Evolutionary conservation across 164 flowering plant species (phyloP).

Genomic region (Stephania yunnanensis): DNA sequence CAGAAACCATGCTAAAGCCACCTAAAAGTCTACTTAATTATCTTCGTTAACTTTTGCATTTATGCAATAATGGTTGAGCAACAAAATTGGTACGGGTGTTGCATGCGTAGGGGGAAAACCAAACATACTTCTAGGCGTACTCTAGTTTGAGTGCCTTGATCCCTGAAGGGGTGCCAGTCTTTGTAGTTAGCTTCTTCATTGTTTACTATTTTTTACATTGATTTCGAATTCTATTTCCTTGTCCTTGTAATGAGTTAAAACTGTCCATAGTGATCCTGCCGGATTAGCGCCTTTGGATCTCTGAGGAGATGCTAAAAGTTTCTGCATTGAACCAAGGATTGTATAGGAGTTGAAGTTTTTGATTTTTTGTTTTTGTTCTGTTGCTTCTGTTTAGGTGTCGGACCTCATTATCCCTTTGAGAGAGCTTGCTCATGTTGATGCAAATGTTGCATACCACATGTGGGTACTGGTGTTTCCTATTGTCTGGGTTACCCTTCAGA

Average conservation of each 20-base stretch:
- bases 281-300: not conserved
- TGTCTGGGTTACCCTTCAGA: slow-evolving; percentile 90
- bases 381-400: slow-evolving; percentile 45
- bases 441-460: slow-evolving; percentile 92
- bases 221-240: not conserved
- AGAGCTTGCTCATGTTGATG: slow-evolving; percentile 93
- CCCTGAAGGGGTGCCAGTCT: not conserved
- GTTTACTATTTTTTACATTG: not conserved
- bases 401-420: slow-evolving; percentile 87
- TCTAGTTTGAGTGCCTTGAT: not conserved
- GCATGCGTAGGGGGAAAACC: not conserved
- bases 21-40: not conserved
- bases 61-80: not conserved
- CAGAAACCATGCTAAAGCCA: not conserved
- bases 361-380: slow-evolving; percentile 5
- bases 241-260: not conserved
- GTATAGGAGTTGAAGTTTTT: not conserved
- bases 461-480: slow-evolving; percentile 99
- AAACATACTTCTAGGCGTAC: not conserved
- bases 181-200: not conserved
- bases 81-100: not conserved
- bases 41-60: not conserved
- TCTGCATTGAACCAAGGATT: not conserved
- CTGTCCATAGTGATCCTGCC: not conserved
- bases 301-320: not conserved